Evolutionary conservation across 768 basidiomycete genomes (phyloP).

Genomic region (Lactarius pseudohatsudake): DNA sequence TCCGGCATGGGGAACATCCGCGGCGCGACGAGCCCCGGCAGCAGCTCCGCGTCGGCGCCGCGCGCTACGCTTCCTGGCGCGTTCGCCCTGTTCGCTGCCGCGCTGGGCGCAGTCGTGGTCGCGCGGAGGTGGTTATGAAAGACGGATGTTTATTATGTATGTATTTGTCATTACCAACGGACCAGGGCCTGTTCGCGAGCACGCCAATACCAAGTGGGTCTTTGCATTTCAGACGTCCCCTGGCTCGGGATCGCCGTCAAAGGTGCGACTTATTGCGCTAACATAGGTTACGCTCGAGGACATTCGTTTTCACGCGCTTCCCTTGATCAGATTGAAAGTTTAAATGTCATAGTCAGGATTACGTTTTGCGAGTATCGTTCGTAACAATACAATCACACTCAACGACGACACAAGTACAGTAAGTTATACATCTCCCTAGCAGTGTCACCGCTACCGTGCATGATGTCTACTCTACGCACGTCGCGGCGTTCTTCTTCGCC

Average conservation of each 20-base stretch:
- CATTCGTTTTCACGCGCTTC: background rate
- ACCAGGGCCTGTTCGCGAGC: no score
- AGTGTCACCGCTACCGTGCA: background rate
- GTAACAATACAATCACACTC: background rate
- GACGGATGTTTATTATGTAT: no score
- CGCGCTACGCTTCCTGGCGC: background rate
- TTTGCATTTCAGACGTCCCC: no score
- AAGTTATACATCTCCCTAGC: background rate
- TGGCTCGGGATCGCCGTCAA: no score
- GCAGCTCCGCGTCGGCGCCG: background rate
- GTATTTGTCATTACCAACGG: no score
- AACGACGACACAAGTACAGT: no score
- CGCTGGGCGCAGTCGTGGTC: conserved; percentile 5
- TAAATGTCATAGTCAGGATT: background rate
- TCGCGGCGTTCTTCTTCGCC: background rate
- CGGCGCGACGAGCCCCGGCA: conserved; percentile 39
- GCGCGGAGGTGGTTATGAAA: background rate
- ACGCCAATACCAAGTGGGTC: no score
- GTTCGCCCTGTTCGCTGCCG: background rate
- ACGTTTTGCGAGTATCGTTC: background rate
- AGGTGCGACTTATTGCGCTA: no score
- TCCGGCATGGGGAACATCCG: conserved; percentile 35
- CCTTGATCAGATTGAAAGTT: background rate
- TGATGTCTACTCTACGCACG: background rate
- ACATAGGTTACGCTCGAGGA: no score